Conservation (phyloP, 495 filamentous ascomycete species). For the Trichocladium antarcticum region DNA sequence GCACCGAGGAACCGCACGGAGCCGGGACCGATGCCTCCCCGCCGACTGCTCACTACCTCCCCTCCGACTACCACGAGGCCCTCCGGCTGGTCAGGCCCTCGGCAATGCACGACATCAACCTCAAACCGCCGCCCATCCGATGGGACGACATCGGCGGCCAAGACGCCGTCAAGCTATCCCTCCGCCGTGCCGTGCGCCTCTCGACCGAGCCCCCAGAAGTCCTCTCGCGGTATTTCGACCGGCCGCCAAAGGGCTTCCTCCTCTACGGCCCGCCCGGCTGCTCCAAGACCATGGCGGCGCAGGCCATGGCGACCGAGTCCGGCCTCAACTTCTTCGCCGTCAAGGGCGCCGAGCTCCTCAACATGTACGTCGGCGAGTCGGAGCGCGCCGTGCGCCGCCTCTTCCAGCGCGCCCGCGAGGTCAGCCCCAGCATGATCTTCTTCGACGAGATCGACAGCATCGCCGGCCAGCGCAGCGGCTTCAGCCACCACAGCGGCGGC, state of each 20-base stretch:
- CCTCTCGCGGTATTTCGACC: constrained; percentile 39
- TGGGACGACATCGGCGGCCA: constrained; percentile 92
- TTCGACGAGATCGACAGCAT: constrained; percentile 98
- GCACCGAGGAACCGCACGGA: not conserved
- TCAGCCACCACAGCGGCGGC: constrained; percentile 13
- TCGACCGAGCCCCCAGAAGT: constrained; percentile 42
- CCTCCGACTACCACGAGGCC: constrained; percentile 35
- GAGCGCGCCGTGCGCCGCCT: constrained; percentile 81
- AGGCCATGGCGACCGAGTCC: constrained; percentile 84
- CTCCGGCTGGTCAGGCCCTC: constrained; percentile 52
- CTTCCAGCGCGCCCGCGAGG: constrained; percentile 76
- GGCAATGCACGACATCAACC: constrained; percentile 80
- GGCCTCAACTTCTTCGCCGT: constrained; percentile 92
- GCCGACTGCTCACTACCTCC: constrained; percentile 14
- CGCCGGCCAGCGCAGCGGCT: constrained; percentile 54
- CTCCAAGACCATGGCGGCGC: constrained; percentile 88
- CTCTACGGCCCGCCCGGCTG: constrained; percentile 93
- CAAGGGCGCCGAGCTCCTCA: constrained; percentile 90
- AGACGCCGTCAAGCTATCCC: constrained; percentile 58
- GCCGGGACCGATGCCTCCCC: not conserved
- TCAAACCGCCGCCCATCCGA: constrained; percentile 74
- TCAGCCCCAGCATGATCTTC: constrained; percentile 88
- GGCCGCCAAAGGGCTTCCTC: constrained; percentile 67
- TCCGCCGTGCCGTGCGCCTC: constrained; percentile 28
- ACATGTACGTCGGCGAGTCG: constrained; percentile 96